phyloP scores from a whole-genome alignment of 768 basidiomycete genomes.

The Suillus sp. region DNA sequence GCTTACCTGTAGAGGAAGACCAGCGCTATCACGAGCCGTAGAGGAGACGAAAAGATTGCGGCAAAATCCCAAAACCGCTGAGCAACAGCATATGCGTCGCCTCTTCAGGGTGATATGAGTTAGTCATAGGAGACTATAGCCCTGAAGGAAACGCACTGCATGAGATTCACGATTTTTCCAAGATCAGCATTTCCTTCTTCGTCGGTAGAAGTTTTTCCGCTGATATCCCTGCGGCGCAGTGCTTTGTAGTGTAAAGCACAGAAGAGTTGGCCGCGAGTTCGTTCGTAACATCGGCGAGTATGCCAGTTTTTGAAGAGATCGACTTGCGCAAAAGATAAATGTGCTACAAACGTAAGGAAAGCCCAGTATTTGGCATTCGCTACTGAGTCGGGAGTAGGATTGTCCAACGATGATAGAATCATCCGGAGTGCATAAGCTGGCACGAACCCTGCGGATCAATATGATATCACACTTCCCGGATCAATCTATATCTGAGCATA shows the following conservation, averaged over 20 bases:
- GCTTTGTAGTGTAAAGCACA: slow-evolving; percentile 72
- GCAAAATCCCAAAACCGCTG: slow-evolving; percentile 77
- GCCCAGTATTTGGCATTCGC: slow-evolving; percentile 60
- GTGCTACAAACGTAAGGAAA: slow-evolving; percentile 56
- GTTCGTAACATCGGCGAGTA: slow-evolving; percentile 67
- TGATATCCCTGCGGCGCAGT: slow-evolving; percentile 58
- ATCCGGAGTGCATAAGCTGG: slow-evolving; percentile 66
- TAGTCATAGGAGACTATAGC: slow-evolving; percentile 10
- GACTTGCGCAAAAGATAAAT: slow-evolving; percentile 68
- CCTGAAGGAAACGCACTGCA: slow-evolving; percentile 53
- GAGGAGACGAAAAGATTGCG: slow-evolving; percentile 59
- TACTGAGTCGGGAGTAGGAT: slow-evolving; percentile 42
- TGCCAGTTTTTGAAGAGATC: slow-evolving; percentile 69
- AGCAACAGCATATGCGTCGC: slow-evolving; percentile 69
- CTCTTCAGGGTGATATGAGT: slow-evolving; percentile 40
- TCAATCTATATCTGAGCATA: neutral
- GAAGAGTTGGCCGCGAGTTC: slow-evolving; percentile 71
- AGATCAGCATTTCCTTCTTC: slow-evolving; percentile 51
- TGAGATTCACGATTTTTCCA: slow-evolving; percentile 74
- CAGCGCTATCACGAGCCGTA: slow-evolving; percentile 65
- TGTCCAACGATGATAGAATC: slow-evolving; percentile 53
- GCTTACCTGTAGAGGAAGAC: slow-evolving; percentile 72
- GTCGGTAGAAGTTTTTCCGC: slow-evolving; percentile 44
- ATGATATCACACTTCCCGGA: neutral
- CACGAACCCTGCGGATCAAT: slow-evolving; percentile 52